Conservation (phyloP, 2,329 filamentous ascomycete species). For the Pseudogymnoascus sp. region DNA sequence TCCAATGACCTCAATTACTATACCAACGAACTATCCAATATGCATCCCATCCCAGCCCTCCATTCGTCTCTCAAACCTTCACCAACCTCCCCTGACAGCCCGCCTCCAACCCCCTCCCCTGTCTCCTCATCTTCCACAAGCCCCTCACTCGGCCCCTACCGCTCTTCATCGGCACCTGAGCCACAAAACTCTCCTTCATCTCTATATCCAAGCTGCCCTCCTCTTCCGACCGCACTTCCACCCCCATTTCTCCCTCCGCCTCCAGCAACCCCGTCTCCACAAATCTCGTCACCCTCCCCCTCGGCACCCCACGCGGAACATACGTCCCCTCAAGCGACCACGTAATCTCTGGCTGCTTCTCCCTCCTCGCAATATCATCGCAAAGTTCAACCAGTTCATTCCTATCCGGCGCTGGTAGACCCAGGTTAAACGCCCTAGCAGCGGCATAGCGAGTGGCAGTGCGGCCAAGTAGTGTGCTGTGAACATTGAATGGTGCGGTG, state of each 20-base stretch:
- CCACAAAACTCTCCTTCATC: background rate
- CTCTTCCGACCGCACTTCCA: background rate
- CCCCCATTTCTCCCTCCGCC: background rate
- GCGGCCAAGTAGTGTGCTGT: background rate
- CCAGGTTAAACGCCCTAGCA: background rate
- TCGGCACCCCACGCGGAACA: background rate
- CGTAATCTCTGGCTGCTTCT: background rate
- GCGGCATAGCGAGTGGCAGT: background rate
- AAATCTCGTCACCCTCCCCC: background rate
- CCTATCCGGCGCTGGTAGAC: background rate
- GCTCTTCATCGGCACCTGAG: background rate
- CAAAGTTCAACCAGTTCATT: background rate
- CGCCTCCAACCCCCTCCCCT: background rate
- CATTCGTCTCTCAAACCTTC: background rate
- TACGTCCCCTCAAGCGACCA: background rate
- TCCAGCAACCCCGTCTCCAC: background rate
- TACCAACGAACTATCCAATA: background rate
- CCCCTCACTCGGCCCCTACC: background rate
- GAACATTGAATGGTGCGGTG: background rate
- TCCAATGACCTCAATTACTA: background rate
- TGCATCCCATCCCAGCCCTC: background rate
- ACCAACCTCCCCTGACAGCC: background rate
- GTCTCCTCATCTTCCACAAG: background rate
- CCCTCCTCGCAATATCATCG: background rate
- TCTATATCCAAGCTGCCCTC: background rate